phyloP scores from a whole-genome alignment of 495 filamentous ascomycete genomes.

The Aspergillus asperescens region DNA sequence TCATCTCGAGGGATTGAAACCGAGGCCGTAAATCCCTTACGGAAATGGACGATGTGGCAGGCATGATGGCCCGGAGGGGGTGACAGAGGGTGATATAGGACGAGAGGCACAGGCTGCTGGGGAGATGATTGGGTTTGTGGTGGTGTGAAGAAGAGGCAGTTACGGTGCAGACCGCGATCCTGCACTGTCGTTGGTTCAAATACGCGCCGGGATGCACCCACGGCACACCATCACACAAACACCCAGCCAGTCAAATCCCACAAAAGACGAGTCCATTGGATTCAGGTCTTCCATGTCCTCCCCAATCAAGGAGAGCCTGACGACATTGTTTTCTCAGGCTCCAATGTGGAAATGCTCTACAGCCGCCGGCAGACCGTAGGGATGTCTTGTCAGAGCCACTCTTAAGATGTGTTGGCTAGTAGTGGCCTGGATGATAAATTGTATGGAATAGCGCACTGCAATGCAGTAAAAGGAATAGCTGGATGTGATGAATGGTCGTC shows the following conservation, averaged over 20 bases:
- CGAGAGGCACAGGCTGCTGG: slow-evolving; percentile 11
- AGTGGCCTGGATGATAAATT: too few species aligned
- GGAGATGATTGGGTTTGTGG: slow-evolving; percentile 27
- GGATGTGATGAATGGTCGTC: too few species aligned
- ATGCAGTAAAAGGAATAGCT: too few species aligned
- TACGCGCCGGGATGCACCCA: slow-evolving; percentile 30
- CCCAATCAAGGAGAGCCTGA: too few species aligned
- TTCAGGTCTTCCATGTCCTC: too few species aligned
- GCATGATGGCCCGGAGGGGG: slow-evolving; percentile 17
- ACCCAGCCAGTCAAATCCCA: slow-evolving; percentile 3
- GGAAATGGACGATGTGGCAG: slow-evolving; percentile 16
- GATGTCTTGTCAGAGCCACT: too few species aligned
- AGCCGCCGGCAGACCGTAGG: too few species aligned
- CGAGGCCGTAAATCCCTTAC: slow-evolving; percentile 24
- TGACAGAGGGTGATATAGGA: slow-evolving; percentile 21
- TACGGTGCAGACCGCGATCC: neutral
- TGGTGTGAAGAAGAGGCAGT: slow-evolving; percentile 23
- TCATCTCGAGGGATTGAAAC: slow-evolving; percentile 21
- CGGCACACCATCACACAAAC: slow-evolving; percentile 15
- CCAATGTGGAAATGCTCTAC: too few species aligned
- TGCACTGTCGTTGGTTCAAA: slow-evolving; percentile 29
- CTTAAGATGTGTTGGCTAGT: too few species aligned
- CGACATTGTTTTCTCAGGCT: too few species aligned
- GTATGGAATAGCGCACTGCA: too few species aligned
- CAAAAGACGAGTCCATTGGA: too few species aligned